Conservation (phyloP, 805 yeast genomes). For the Nakazawaea ambrosiae region DNA sequence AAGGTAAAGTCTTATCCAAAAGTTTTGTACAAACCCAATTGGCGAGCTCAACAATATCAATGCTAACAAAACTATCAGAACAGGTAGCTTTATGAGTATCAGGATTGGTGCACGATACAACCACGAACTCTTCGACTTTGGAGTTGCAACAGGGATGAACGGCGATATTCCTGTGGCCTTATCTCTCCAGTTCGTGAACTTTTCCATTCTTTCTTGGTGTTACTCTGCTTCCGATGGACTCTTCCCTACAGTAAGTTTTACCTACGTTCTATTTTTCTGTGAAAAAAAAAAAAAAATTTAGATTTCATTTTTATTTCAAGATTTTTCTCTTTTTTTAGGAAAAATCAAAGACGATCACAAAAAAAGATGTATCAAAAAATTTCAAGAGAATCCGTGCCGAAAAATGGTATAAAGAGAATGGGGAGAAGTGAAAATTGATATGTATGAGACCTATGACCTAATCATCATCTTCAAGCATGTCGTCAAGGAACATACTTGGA, state of each 20-base stretch:
- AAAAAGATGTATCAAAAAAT: too few relatives aligned
- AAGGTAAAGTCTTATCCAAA: conserved; percentile 16
- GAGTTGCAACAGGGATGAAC: conserved; percentile 31
- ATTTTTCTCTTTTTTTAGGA: conserved; percentile 2
- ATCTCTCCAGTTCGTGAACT: conserved; percentile 79
- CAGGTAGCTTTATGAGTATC: conserved; percentile 21
- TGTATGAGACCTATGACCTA: too few relatives aligned
- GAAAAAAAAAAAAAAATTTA: too few relatives aligned
- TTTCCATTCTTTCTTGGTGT: conserved; percentile 62
- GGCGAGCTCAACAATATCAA: conserved; percentile 16
- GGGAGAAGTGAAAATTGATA: too few relatives aligned
- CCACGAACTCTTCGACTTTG: not conserved
- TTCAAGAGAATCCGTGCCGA: too few relatives aligned
- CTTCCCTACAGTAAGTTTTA: too few relatives aligned
- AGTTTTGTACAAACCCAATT: conserved; percentile 12
- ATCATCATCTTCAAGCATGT: conserved; percentile 5
- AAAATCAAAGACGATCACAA: too few relatives aligned
- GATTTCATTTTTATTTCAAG: not conserved
- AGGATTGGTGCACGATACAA: conserved; percentile 11
- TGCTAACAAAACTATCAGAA: conserved; percentile 18
- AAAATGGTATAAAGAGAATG: too few relatives aligned
- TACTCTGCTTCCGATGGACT: too few relatives aligned
- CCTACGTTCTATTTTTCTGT: too few relatives aligned
- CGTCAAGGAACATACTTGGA: conserved; percentile 11
- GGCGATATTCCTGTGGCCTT: conserved; percentile 94